These are phyloP conservation scores for Fusarium humuli DNA, from an alignment of 2,329 filamentous ascomycete genomes.

Conservation along the genomic window DNA sequence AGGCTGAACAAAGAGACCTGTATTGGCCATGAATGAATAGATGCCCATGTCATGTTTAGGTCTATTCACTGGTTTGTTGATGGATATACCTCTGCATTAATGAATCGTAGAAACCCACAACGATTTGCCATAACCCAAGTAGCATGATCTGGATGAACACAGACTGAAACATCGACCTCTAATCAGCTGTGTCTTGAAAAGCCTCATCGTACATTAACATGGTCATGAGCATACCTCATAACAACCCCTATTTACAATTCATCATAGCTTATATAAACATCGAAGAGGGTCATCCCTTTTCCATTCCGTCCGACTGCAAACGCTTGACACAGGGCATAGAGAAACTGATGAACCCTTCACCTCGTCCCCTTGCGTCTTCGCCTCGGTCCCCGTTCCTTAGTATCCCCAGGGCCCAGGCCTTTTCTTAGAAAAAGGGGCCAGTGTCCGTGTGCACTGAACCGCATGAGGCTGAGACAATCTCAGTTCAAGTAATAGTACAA, in stretches of 20 bases:
- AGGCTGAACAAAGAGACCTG: background rate
- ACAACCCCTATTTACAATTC: constrained; percentile 4
- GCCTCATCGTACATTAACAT: constrained; percentile 19
- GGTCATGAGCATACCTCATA: background rate
- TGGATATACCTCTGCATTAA: constrained; percentile 33
- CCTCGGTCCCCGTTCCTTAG: constrained; percentile 1
- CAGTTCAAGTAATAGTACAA: constrained; percentile 34
- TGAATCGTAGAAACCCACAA: constrained; percentile 7
- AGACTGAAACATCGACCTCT: background rate
- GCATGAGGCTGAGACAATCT: constrained; percentile 26
- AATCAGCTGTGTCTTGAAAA: background rate
- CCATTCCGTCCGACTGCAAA: constrained; percentile 17
- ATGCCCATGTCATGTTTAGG: background rate
- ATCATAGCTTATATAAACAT: constrained; percentile 20
- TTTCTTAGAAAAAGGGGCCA: constrained; percentile 7
- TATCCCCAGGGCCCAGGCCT: constrained; percentile 11
- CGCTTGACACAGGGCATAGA: background rate
- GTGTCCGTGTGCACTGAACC: constrained; percentile 16
- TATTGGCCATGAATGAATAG: background rate
- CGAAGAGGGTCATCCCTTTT: constrained; percentile 6
- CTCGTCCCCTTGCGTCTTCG: constrained; percentile 21
- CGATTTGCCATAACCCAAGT: background rate
- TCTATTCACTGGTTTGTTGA: constrained; percentile 1
- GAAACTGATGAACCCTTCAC: background rate
- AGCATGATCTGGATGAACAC: background rate